Base-by-base conservation (phyloP, 2,329 filamentous ascomycete species). In the Claviceps sp. region DNA sequence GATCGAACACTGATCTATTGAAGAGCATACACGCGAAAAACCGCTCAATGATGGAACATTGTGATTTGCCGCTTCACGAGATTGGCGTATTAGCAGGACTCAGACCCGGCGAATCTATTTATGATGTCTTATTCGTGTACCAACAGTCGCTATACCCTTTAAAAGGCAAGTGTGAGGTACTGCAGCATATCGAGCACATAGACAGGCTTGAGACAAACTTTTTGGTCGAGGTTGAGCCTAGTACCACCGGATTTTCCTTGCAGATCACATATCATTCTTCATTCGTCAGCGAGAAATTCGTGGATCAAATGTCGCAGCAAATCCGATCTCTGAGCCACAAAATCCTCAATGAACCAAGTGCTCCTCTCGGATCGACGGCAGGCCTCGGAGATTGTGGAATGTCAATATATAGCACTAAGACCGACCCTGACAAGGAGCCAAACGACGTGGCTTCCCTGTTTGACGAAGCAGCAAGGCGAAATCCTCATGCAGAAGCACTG, bases 71-170 rank as follows among this genome's bases (percentile, higher is more conserved):
- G 0, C 72, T 94, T 2, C 70, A 78, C 1, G 80, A 89, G 2
- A 87, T 95, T 57, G 84, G 81, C 60, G 80, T 77, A 57, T 66
- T 76, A 1, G 77, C 75, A 3, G 76, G 74, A 0, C 55, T 84
- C 1, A 68, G 73, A 30, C 72, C 80, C 0, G 71, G 75, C 1
- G 73, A 79, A 41, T 67, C 68, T 1, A 66, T 95, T 0, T 95
- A 91, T 58, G 87, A 95, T 58, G 76, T 83, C 0, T 70, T 95
- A 0, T 84, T 95, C 59, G 82, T 90, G 0, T 96, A 90, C 73
- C 90, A 96, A 59, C 84, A 95, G 61, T 85, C 83, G 0, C 70
- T 85, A 1, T 56, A 58, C 2, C 62, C 61, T 67, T 70, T 61
- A 69, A 59, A 58, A 60, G 56, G 26, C 49, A 50, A 43, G 17